Conservation (phyloP, 139 green algal species). For the Diplosphaera chodatii region DNA sequence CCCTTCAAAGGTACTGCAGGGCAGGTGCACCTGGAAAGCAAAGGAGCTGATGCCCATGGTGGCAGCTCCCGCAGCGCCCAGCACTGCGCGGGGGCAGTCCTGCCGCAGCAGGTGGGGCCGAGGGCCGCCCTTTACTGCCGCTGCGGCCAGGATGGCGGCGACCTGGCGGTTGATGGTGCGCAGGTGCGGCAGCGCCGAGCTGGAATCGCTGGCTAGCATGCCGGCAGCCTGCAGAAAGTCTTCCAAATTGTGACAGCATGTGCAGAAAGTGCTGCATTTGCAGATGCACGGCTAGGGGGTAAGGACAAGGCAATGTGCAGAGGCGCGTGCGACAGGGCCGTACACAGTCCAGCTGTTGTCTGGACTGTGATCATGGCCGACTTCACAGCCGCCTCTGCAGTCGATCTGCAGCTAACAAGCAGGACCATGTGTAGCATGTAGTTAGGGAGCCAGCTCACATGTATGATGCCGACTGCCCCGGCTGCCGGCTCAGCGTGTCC, state of each 20-base stretch:
- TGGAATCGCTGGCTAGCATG: conserved; percentile 4
- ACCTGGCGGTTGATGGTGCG: conserved; percentile 43
- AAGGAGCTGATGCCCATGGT: conserved; percentile 48
- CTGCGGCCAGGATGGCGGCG: background rate
- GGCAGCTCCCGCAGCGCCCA: background rate
- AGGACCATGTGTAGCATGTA: too few relatives aligned
- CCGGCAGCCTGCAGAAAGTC: background rate
- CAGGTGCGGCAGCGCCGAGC: conserved; percentile 43
- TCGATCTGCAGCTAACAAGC: too few relatives aligned
- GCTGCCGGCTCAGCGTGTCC: conserved; percentile 83
- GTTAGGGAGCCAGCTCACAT: background rate
- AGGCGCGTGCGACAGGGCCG: too few relatives aligned
- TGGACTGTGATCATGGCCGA: too few relatives aligned
- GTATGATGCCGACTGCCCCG: conserved; percentile 53
- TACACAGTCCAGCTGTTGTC: too few relatives aligned
- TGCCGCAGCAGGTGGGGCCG: background rate
- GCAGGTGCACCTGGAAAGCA: conserved; percentile 47
- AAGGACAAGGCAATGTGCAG: too few relatives aligned
- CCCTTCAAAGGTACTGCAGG: background rate
- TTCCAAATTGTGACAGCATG: too few relatives aligned
- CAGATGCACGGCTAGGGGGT: too few relatives aligned
- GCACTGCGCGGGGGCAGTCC: background rate
- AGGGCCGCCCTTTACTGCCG: background rate
- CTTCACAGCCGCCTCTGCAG: too few relatives aligned
- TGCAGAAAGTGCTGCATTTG: too few relatives aligned